Base-by-base conservation (phyloP, 179 eudicot genomes). In the Heliamphora pulchella region DNA sequence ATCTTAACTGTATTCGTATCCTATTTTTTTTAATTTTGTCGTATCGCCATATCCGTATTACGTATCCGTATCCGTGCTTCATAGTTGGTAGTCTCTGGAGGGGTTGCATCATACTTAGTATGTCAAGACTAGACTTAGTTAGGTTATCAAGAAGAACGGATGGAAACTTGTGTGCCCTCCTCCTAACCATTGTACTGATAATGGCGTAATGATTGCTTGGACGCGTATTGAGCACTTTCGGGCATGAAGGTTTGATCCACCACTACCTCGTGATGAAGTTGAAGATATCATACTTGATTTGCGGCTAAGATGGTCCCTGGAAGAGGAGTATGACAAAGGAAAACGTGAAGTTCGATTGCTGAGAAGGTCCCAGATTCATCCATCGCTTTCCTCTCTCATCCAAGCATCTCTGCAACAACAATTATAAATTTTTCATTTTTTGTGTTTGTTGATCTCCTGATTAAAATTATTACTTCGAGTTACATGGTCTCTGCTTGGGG, bases 161-260 rank as follows among this genome's bases (percentile, higher is more conserved):
- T 81, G 94, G 74, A 83, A 85, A 81, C 98, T 96, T 83, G 89
- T 94, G 75, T 96, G 99, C 84, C 99, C 99, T 83, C 99, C 99
- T 79, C 99, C 99, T 80, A 90, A 90, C 84, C 94, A 94, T 76
- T 96, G 99, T 84, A 96, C 99, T 8, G 99, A 96, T 83, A 96
- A 96, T 82, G 99, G 99, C 91, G 97, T 94, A 79, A 96, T 96
- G 99, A 84, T 96, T 81, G 99, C 99, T 76, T 96, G 99, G 99
- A 88, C 99, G 41, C 98, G 98, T 79, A 88, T 92, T 73, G 99
- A 96, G 87, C 90, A 94, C 86, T 94, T 96, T 75, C 88, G 90
- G 5, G 79, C 88, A 81, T 98, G 99, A 83, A 89, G 99, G 87
- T 96, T 89, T 81, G 99, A 96, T 85, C 98, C 98, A 39, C 97